Evolutionary conservation across 495 filamentous ascomycete species (phyloP).

Genomic region (Aspergillus wentii): DNA sequence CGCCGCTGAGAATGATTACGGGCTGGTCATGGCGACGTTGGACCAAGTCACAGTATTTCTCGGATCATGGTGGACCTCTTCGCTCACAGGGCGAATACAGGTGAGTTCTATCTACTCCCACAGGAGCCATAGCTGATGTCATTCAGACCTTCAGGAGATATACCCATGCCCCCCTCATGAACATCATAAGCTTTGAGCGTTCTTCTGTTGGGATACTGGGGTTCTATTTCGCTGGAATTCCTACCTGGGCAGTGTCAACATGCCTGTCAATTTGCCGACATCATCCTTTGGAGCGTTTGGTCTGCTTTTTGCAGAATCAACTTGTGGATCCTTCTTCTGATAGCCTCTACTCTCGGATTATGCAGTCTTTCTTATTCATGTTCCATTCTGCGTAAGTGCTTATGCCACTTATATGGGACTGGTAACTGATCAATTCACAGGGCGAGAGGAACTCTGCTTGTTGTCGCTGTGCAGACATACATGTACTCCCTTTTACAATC

Average conservation of each 20-base stretch:
- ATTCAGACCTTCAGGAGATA: conserved; percentile 43
- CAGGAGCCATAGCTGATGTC: conserved; percentile 1
- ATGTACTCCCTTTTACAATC: conserved; percentile 47
- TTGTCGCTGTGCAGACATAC: conserved; percentile 40
- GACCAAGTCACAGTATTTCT: conserved; percentile 38
- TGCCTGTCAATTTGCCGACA: conserved; percentile 37
- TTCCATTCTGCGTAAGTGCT: conserved; percentile 30
- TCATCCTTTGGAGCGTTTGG: conserved; percentile 33
- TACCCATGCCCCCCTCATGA: conserved; percentile 31
- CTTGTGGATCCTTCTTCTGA: conserved; percentile 17
- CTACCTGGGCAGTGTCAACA: conserved; percentile 38
- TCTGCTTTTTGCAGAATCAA: conserved; percentile 22
- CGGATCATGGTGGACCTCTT: conserved; percentile 39
- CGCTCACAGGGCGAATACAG: conserved; percentile 42
- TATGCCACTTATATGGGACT: neutral
- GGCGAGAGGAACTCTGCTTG: conserved; percentile 29
- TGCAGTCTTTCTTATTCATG: conserved; percentile 26
- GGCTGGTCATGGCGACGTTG: conserved; percentile 40
- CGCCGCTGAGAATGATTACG: conserved; percentile 45
- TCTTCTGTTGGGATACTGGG: conserved; percentile 24
- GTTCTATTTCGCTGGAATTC: conserved; percentile 43
- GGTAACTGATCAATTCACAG: conserved; percentile 19
- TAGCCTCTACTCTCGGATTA: conserved; percentile 18
- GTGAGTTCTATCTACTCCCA: conserved; percentile 19
- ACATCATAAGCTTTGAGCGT: conserved; percentile 35